Percentiles rank a stretch among this genome's conserved stretches.
Conservation (phyloP, 169 alveolate genomes). For the Plasmodium gonderi region DNA sequence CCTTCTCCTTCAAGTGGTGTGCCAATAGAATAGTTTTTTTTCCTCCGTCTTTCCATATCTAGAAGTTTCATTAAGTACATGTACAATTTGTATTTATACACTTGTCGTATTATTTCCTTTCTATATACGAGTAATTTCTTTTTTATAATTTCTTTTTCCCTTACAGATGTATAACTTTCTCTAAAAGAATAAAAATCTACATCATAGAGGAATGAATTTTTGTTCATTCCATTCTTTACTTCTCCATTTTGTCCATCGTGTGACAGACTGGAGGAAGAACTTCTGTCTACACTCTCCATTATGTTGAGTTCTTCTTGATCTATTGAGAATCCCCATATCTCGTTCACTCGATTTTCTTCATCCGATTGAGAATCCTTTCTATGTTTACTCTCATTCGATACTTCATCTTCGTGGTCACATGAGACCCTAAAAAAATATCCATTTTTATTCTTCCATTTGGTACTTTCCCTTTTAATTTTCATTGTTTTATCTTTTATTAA, state of each 20-base stretch:
- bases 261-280: background rate
- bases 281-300: background rate
- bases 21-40: background rate
- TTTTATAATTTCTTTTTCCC: slow-evolving; percentile 16
- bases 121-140: slow-evolving; percentile 15
- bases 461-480: background rate
- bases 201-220: background rate
- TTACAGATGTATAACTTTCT: background rate
- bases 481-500: slow-evolving; percentile 7
- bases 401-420: background rate
- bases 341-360: background rate
- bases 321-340: slow-evolving; percentile 45
- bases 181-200: background rate
- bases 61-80: slow-evolving; percentile 35
- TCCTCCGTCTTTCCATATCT: slow-evolving; percentile 12
- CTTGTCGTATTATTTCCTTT: slow-evolving; percentile 33
- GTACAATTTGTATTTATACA: slow-evolving; percentile 40
- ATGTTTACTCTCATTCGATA: background rate
- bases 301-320: slow-evolving; percentile 5
- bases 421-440: background rate
- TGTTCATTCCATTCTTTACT: background rate
- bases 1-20: background rate
- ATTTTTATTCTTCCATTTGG: background rate
- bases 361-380: background rate
- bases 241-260: background rate